Base-by-base conservation (phyloP, 2,329 filamentous ascomycete genomes). In the Aspergillus caelatus region DNA sequence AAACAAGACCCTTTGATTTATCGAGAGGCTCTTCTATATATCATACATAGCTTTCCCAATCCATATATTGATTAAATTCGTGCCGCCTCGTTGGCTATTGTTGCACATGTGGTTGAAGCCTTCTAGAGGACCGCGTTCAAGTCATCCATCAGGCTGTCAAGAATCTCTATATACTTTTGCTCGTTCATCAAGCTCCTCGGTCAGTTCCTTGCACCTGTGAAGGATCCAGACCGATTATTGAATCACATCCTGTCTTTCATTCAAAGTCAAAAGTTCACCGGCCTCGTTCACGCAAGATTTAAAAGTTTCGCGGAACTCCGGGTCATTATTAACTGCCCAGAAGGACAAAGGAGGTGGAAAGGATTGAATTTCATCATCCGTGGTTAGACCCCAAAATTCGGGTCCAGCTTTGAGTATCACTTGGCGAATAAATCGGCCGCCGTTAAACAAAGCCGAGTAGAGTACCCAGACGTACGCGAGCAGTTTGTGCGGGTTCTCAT, bases 381-480 rank as follows among this genome's bases (percentile, higher is more conserved):
- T 30, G 9, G 55, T 16, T 16, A 57, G 10, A 19, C 55, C 39
- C 41, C 41, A 57, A 21, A 57, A 57, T 26, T 48, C 41, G 9
- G 55, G 26, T n/a, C 55, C 55, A 39, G 55, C 55, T 28, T 46
- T 45, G 55, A 57, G 5, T 7, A 57, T 30, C 23, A 9, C 36
- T 11, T 21, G 26, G 39, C 55, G 55, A 32, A 57, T 57, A 45
- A 32, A 57, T 11, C 55, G 55, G 11, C 55, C 55, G 4, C 55
- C 55, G 55, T 57, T 57, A 34, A 57, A 57, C 41, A 57, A 21
- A 30, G 55, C 55, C 26, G 41, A 46, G 41, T 57, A 57, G 1
- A 57, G 41, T 2, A 48, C 55, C 41, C 55, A 57, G n/a, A 46
- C 55, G 41, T 57, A 46, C 55, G 55, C 55, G n/a, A 57, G 41